These are phyloP conservation scores for Graphilbum sp. DNA, from an alignment of 2,329 filamentous ascomycete genomes.

Conservation along the genomic window DNA sequence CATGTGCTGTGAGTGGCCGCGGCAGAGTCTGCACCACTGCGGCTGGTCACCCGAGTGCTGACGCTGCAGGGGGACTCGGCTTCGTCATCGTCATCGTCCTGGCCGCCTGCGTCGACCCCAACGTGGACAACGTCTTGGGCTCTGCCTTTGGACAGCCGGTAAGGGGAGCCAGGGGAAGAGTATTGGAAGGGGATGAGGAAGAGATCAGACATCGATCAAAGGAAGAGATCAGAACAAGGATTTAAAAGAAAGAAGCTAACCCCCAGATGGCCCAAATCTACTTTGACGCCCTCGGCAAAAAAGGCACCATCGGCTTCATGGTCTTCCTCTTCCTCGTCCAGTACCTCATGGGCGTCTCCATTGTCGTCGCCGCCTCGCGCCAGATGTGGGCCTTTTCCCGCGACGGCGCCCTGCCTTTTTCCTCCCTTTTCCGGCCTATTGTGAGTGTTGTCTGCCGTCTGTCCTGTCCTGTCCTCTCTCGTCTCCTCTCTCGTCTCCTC, in stretches of 20 bases:
- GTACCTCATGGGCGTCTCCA: constrained; percentile 43
- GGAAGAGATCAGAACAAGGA: too few species aligned
- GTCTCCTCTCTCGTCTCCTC: background rate
- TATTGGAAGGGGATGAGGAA: too few species aligned
- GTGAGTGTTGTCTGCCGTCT: too few species aligned
- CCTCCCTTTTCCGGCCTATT: constrained; percentile 37
- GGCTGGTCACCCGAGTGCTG: too few species aligned
- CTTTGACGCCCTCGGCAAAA: constrained; percentile 42
- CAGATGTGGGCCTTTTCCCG: constrained; percentile 48
- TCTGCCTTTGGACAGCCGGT: constrained; percentile 37
- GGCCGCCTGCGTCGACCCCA: constrained; percentile 36
- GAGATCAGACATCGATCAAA: too few species aligned
- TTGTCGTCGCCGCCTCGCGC: constrained; percentile 40
- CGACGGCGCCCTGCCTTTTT: constrained; percentile 45
- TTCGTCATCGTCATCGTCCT: constrained; percentile 41
- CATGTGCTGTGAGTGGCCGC: constrained; percentile 19
- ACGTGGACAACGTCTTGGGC: constrained; percentile 30
- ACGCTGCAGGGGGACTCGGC: constrained; percentile 34
- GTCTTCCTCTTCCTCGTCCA: constrained; percentile 41
- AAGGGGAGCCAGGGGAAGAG: too few species aligned
- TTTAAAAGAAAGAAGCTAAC: too few species aligned
- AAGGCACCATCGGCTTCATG: constrained; percentile 41
- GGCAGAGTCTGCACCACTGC: too few species aligned
- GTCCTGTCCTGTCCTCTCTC: too few species aligned
- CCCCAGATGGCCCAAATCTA: constrained; percentile 31